Evolutionary conservation across 768 basidiomycete species (phyloP).

Genomic region (Russula ochroleuca): DNA sequence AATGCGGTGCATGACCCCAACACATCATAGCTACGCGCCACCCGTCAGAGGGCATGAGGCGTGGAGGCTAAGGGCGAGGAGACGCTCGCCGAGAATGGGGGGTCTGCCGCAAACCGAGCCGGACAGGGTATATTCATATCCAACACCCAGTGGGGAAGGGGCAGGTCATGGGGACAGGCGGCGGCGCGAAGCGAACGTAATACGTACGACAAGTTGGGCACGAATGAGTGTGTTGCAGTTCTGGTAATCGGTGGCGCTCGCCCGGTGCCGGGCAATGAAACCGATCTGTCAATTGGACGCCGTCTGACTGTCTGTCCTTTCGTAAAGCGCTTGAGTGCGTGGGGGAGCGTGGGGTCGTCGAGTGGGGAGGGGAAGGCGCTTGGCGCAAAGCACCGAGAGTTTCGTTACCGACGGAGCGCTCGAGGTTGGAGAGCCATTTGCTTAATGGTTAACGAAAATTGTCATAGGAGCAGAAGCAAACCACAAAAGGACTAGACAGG

Average conservation of each 20-base stretch:
- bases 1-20: background rate
- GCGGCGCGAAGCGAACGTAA: conserved; percentile 16
- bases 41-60: conserved; percentile 13
- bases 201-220: conserved; percentile 6
- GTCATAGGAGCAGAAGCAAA: conserved; percentile 9
- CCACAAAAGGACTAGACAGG: conserved; percentile 2
- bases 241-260: conserved; percentile 25
- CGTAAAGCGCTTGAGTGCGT: conserved; percentile 18
- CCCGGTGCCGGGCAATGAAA: conserved; percentile 19
- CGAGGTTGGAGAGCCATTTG: background rate
- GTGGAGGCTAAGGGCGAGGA: background rate
- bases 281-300: conserved; percentile 23
- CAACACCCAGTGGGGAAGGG: background rate
- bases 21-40: conserved; percentile 7
- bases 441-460: conserved; percentile 10
- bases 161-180: conserved; percentile 24
- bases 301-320: conserved; percentile 5
- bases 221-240: conserved; percentile 1
- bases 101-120: background rate
- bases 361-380: background rate
- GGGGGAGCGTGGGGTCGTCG: conserved; percentile 1
- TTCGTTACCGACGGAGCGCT: conserved; percentile 25
- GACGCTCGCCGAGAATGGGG: background rate
- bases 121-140: background rate
- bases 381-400: conserved; percentile 15